Evolutionary conservation across 257 asterid genomes (phyloP).

Genomic region (Fraxinus quadrangulata): DNA sequence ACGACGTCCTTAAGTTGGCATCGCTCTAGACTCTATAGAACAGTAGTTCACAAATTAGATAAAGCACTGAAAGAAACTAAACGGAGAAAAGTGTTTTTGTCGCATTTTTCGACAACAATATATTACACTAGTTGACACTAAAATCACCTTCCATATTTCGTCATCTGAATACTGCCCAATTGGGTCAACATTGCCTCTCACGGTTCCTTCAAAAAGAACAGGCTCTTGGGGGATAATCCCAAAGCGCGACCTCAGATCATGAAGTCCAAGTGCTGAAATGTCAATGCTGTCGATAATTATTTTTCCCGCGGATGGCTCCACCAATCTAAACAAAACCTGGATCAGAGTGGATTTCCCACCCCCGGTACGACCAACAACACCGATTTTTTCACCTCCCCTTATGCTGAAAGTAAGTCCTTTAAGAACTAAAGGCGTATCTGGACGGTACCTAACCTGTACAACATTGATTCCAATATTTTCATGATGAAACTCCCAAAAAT

Average conservation of each 20-base stretch:
- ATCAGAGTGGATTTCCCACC: constrained; percentile 96
- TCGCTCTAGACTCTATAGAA: constrained; percentile 75
- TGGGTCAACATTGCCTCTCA: constrained; percentile 94
- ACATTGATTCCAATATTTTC: constrained; percentile 10
- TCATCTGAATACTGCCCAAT: constrained; percentile 77
- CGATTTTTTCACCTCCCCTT: constrained; percentile 88
- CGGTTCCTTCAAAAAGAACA: constrained; percentile 94
- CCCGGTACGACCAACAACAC: constrained; percentile 96
- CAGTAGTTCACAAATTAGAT: constrained; percentile 6
- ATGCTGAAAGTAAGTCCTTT: constrained; percentile 79
- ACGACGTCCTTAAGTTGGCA: constrained; percentile 98
- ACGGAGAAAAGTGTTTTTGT: background rate
- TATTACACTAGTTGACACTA: background rate
- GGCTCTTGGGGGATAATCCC: constrained; percentile 99
- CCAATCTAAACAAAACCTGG: constrained; percentile 92
- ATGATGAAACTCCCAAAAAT: background rate
- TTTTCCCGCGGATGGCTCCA: constrained; percentile 87
- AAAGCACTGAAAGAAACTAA: background rate
- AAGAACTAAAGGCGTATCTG: constrained; percentile 81
- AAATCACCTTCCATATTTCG: constrained; percentile 87
- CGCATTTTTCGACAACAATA: background rate
- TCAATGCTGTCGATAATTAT: constrained; percentile 75
- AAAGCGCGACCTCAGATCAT: constrained; percentile 91
- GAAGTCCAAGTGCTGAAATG: constrained; percentile 75
- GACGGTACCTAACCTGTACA: constrained; percentile 82